These are phyloP conservation scores for Xylariaceae sp. DNA, from an alignment of 2,329 filamentous ascomycete genomes.

Conservation along the genomic window DNA sequence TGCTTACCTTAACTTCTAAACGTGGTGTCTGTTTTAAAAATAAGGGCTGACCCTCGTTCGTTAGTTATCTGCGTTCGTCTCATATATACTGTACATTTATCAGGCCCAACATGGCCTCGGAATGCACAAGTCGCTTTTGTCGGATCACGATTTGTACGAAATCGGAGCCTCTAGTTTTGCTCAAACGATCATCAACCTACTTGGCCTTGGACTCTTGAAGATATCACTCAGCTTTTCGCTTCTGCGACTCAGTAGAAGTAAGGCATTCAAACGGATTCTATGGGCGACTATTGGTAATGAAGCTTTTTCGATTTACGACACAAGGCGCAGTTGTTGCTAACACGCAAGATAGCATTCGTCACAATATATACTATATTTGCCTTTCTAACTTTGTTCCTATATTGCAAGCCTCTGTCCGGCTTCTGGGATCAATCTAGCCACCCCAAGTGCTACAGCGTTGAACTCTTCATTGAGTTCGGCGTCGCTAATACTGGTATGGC, in stretches of 20 bases:
- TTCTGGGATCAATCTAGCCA: slow-evolving; percentile 26
- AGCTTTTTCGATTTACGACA: neutral
- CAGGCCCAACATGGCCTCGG: slow-evolving; percentile 55
- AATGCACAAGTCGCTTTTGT: slow-evolving; percentile 49
- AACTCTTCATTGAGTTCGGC: slow-evolving; percentile 32
- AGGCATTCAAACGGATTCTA: slow-evolving; percentile 20
- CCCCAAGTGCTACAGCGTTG: slow-evolving; percentile 24
- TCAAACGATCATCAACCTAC: slow-evolving; percentile 54
- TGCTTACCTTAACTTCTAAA: neutral
- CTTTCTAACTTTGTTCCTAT: slow-evolving; percentile 28
- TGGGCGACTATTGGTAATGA: slow-evolving; percentile 25
- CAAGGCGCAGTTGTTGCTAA: neutral
- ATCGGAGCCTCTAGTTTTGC: slow-evolving; percentile 52
- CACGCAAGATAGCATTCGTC: slow-evolving; percentile 23
- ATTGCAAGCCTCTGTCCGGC: slow-evolving; percentile 30
- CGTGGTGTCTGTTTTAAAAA: neutral
- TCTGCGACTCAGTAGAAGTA: slow-evolving; percentile 44
- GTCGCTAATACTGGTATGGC: slow-evolving; percentile 29
- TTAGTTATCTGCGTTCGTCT: slow-evolving; percentile 41
- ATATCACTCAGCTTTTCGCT: slow-evolving; percentile 54
- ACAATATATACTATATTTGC: slow-evolving; percentile 30
- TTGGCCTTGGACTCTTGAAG: slow-evolving; percentile 50
- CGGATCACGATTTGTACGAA: slow-evolving; percentile 39
- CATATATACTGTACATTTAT: slow-evolving; percentile 47
- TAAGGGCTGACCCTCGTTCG: neutral